Conservation (phyloP, 805 yeast species). For the Saturnispora dispora region DNA sequence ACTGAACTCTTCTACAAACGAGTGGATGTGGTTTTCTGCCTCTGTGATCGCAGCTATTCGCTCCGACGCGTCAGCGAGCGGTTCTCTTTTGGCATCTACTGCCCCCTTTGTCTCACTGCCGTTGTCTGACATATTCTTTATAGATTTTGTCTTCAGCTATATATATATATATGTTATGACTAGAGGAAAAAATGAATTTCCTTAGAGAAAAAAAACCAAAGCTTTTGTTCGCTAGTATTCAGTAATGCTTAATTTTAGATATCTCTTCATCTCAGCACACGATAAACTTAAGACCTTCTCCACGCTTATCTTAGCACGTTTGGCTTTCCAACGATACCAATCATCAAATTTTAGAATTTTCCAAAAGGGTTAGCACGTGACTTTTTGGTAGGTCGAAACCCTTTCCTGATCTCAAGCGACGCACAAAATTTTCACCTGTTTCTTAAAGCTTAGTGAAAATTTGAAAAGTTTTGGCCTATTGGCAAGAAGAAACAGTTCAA, state of each 20-base stretch:
- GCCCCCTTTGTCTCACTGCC: not conserved
- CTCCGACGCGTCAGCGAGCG: constrained; percentile 29
- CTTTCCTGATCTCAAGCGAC: not conserved
- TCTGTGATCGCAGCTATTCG: constrained; percentile 43
- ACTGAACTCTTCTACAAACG: constrained; percentile 42
- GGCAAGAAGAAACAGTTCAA: not conserved
- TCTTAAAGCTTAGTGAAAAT: not conserved
- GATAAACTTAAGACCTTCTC: not conserved
- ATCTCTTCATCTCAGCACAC: too few relatives aligned
- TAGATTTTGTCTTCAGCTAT: not conserved
- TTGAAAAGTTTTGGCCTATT: not conserved
- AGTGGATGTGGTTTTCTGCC: constrained; percentile 43
- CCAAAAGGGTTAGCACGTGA: constrained; percentile 1
- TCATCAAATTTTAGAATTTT: too few relatives aligned
- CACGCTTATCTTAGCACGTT: not conserved
- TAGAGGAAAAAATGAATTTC: too few relatives aligned
- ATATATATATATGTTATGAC: too few relatives aligned
- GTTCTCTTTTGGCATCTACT: constrained; percentile 19
- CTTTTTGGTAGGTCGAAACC: not conserved
- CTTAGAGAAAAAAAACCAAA: too few relatives aligned
- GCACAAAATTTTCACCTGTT: constrained; percentile 1
- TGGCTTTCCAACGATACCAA: not conserved
- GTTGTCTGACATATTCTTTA: not conserved
- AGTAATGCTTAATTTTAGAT: too few relatives aligned
- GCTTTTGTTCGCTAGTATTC: too few relatives aligned